A percentile compares a stretch with the other conserved stretches of the same genome.
phyloP scores from a whole-genome alignment of 352 stramenopile genomes.

The Globisporangium yorkense region DNA sequence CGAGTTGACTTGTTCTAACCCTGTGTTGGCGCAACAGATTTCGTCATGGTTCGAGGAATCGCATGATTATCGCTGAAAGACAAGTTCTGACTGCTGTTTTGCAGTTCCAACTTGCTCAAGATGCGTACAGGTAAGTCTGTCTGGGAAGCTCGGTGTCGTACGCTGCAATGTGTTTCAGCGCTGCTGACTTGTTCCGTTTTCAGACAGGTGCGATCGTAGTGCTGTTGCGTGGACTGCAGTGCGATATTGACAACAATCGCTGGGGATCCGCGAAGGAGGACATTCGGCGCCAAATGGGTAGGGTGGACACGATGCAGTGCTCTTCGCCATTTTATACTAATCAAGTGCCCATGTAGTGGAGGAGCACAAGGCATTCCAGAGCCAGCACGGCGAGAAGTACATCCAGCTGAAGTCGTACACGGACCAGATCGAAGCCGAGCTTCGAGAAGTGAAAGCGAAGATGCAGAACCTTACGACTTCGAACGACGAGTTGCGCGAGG shows the following conservation, averaged over 20 bases:
- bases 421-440: conserved; percentile 75
- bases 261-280: conserved; percentile 34
- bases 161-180: background rate
- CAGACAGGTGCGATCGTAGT: conserved; percentile 40
- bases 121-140: conserved; percentile 51
- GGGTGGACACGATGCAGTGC: background rate
- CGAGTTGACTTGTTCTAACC: background rate
- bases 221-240: background rate
- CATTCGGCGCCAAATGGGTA: conserved; percentile 70
- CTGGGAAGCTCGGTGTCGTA: background rate
- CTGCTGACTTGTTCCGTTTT: conserved; percentile 6
- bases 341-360: conserved; percentile 30
- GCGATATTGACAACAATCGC: background rate
- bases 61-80: background rate
- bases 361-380: conserved; percentile 75
- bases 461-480: conserved; percentile 60
- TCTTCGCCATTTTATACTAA: background rate
- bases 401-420: conserved; percentile 86
- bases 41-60: conserved; percentile 49
- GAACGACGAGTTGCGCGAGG: conserved; percentile 79
- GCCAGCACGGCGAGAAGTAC: conserved; percentile 81
- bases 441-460: conserved; percentile 78
- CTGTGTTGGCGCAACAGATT: conserved; percentile 30
- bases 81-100: conserved; percentile 2
- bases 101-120: conserved; percentile 82